Percentiles rank a stretch among this genome's conserved stretches.
These are phyloP conservation scores for Neospora caninum DNA, from an alignment of 169 alveolate genomes.

Conservation along the genomic window DNA sequence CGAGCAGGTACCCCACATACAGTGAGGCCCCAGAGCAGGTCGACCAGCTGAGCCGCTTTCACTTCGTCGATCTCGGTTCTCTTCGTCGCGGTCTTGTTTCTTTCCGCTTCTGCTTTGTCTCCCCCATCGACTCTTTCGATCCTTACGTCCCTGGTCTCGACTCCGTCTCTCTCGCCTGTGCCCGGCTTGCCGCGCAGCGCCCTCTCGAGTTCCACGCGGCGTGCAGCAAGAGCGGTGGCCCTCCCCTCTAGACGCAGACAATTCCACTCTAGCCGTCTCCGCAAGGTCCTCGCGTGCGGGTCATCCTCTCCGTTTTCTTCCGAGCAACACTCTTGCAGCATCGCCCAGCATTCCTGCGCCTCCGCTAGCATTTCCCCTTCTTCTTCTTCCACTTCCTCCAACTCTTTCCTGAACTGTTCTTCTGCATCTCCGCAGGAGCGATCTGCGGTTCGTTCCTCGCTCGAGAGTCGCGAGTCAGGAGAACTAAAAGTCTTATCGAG, in stretches of 20 bases:
- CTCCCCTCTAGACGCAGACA: not conserved
- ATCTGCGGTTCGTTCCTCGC: too few species aligned
- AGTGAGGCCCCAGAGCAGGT: slow-evolving; percentile 31
- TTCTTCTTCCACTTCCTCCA: not conserved
- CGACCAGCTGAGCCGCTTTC: slow-evolving; percentile 21
- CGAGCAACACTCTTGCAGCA: not conserved
- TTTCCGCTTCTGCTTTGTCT: not conserved
- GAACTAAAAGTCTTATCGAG: too few species aligned
- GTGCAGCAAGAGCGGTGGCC: not conserved
- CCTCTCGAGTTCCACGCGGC: not conserved
- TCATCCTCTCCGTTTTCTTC: not conserved
- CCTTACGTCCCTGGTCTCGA: not conserved
- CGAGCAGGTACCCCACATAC: slow-evolving; percentile 10
- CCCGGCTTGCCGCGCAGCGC: not conserved
- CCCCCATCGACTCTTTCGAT: not conserved
- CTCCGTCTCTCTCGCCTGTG: not conserved
- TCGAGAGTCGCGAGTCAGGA: too few species aligned
- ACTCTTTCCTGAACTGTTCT: too few species aligned
- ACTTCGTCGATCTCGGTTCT: not conserved
- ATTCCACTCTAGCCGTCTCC: not conserved
- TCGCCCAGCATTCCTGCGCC: not conserved
- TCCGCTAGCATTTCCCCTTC: not conserved
- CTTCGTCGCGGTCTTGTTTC: not conserved
- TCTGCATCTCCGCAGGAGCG: too few species aligned
- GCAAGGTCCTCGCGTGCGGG: not conserved